These are phyloP conservation scores for Boletus sensibilis DNA, from an alignment of 768 basidiomycete species.

Conservation along the genomic window DNA sequence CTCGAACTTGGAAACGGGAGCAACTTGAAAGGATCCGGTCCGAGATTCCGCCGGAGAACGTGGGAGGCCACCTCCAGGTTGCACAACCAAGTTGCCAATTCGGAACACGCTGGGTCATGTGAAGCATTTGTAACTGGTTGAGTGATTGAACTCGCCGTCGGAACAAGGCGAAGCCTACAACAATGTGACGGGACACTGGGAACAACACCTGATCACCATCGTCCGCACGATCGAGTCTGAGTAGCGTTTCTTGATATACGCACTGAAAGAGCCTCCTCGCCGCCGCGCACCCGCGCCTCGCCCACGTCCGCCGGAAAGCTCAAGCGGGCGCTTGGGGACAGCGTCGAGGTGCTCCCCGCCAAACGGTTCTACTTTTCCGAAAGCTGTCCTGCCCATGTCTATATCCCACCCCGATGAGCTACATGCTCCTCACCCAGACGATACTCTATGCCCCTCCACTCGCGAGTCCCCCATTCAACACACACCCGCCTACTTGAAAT, in stretches of 20 bases:
- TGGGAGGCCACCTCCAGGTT: no score
- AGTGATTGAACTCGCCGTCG: no score
- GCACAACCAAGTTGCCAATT: no score
- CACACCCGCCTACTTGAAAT: slow-evolving; percentile 12
- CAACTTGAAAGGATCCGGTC: no score
- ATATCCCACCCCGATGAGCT: slow-evolving; percentile 30
- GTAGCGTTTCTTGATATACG: slow-evolving; percentile 62
- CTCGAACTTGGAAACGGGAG: no score
- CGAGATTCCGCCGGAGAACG: no score
- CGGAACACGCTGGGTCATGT: no score
- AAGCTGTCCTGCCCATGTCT: slow-evolving; percentile 29
- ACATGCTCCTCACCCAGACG: slow-evolving; percentile 29
- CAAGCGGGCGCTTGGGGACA: slow-evolving; percentile 28
- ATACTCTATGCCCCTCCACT: slow-evolving; percentile 28
- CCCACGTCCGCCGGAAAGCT: slow-evolving; percentile 11
- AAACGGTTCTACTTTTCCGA: slow-evolving; percentile 32
- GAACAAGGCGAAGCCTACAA: slow-evolving; percentile 64
- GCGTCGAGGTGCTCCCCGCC: slow-evolving; percentile 24
- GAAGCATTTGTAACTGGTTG: no score
- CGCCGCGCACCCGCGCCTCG: slow-evolving; percentile 19
- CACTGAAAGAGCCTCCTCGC: slow-evolving; percentile 57
- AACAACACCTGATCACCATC: slow-evolving; percentile 59
- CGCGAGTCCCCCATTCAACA: slow-evolving; percentile 14
- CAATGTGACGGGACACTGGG: slow-evolving; percentile 56
- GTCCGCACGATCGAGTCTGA: slow-evolving; percentile 59